phyloP scores from a whole-genome alignment of 1,284 basidiomycete genomes.

The Thecaphora frezii region DNA sequence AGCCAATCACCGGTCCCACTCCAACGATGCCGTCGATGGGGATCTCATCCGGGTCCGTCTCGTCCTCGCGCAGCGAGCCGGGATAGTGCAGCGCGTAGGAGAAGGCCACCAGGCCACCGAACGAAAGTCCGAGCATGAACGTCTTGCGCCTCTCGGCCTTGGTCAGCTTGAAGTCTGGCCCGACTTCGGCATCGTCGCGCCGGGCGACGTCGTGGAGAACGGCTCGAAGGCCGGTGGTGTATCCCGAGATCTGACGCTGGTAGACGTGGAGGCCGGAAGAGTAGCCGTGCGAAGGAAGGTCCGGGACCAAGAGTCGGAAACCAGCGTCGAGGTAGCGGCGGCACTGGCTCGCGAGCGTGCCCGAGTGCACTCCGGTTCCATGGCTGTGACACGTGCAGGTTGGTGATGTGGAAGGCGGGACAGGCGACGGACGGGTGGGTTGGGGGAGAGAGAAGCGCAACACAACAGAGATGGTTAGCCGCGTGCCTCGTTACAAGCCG shows the following conservation, averaged over 20 bases:
- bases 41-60: conserved; percentile 35
- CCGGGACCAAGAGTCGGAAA: conserved; percentile 52
- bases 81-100: conserved; percentile 52
- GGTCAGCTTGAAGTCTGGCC: conserved; percentile 10
- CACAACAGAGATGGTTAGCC: too few species aligned
- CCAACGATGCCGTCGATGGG: conserved; percentile 51
- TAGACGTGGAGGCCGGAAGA: conserved; percentile 55
- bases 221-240: conserved; percentile 41
- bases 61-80: conserved; percentile 34
- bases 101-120: conserved; percentile 50
- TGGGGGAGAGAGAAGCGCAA: too few species aligned
- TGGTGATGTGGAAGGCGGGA: too few species aligned
- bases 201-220: conserved; percentile 50
- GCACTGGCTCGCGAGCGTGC: conserved; percentile 52
- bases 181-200: conserved; percentile 31
- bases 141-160: conserved; percentile 46
- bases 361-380: conserved; percentile 56
- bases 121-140: conserved; percentile 55
- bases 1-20: conserved; percentile 53
- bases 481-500: too few species aligned
- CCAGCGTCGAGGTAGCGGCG: conserved; percentile 54
- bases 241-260: conserved; percentile 35
- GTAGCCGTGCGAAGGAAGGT: conserved; percentile 53
- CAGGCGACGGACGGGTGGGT: too few species aligned
- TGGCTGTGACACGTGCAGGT: conserved; percentile 14